These are phyloP conservation scores for Heterobasidion parviporum DNA, from an alignment of 1,284 basidiomycete genomes.

Conservation along the genomic window DNA sequence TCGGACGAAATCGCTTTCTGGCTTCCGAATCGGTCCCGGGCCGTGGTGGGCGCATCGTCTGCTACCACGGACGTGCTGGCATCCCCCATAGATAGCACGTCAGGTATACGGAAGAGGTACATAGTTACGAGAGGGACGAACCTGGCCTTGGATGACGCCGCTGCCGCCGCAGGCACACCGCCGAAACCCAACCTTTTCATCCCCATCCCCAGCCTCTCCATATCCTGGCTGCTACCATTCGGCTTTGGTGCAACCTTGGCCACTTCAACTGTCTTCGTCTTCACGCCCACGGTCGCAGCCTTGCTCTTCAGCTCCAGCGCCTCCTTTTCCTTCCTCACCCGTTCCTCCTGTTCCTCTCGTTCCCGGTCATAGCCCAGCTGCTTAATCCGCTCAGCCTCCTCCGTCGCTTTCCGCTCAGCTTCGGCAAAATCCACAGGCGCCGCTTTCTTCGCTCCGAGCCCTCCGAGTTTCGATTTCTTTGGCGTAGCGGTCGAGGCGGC, in stretches of 20 bases:
- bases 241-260: slow-evolving; percentile 22
- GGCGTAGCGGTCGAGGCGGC: slow-evolving; percentile 25
- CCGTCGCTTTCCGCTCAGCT: slow-evolving; percentile 79
- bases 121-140: slow-evolving; percentile 21
- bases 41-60: slow-evolving; percentile 70
- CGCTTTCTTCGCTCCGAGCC: slow-evolving; percentile 81
- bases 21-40: slow-evolving; percentile 84
- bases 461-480: slow-evolving; percentile 70
- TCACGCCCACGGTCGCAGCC: slow-evolving; percentile 3
- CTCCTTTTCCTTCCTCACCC: slow-evolving; percentile 46
- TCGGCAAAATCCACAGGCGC: slow-evolving; percentile 85
- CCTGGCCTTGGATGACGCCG: slow-evolving; percentile 38
- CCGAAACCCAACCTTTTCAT: slow-evolving; percentile 87
- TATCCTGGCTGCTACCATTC: slow-evolving; percentile 35
- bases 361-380: slow-evolving; percentile 85
- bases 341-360: slow-evolving; percentile 66
- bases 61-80: not conserved
- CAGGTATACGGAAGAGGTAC: not conserved
- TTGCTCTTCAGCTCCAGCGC: slow-evolving; percentile 34
- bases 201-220: slow-evolving; percentile 69
- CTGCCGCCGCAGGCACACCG: slow-evolving; percentile 53
- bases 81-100: not conserved
- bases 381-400: slow-evolving; percentile 85
- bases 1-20: slow-evolving; percentile 98
- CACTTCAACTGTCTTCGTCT: slow-evolving; percentile 20